These are phyloP conservation scores for Claviceps digitariae DNA, from an alignment of 2,329 filamentous ascomycete species.

Conservation along the genomic window DNA sequence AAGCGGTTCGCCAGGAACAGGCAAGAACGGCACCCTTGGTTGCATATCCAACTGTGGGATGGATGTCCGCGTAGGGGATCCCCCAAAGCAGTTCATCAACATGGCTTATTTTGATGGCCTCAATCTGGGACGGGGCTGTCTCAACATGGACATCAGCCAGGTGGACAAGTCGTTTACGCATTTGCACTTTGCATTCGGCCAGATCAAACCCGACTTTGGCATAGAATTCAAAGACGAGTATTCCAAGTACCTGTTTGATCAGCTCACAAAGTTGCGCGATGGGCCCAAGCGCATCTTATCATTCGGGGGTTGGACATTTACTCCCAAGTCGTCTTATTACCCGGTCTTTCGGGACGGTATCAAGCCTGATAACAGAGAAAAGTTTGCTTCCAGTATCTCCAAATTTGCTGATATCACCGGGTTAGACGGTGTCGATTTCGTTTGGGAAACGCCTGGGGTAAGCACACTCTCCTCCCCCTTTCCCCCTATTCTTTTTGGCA, in stretches of 20 bases:
- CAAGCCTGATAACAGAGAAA: conserved; percentile 16
- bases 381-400: conserved; percentile 20
- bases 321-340: conserved; percentile 11
- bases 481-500: neutral
- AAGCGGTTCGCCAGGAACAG: neutral
- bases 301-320: conserved; percentile 17
- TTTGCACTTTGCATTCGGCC: conserved; percentile 18
- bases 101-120: conserved; percentile 13
- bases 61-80: conserved; percentile 6
- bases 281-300: conserved; percentile 15
- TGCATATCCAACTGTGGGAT: conserved; percentile 15
- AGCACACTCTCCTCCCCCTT: neutral
- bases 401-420: conserved; percentile 22
- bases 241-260: conserved; percentile 3
- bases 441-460: conserved; percentile 27
- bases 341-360: conserved; percentile 12
- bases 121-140: conserved; percentile 5
- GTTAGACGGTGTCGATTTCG: conserved; percentile 25
- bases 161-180: conserved; percentile 8
- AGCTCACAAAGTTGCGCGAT: conserved; percentile 10
- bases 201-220: conserved; percentile 9
- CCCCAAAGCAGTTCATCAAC: conserved; percentile 3
- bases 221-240: neutral
- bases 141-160: neutral
- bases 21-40: neutral